A percentile compares a stretch with the other conserved stretches of the same genome.
phyloP scores from a whole-genome alignment of 2,329 filamentous ascomycete genomes.

The Talaromyces sp. region DNA sequence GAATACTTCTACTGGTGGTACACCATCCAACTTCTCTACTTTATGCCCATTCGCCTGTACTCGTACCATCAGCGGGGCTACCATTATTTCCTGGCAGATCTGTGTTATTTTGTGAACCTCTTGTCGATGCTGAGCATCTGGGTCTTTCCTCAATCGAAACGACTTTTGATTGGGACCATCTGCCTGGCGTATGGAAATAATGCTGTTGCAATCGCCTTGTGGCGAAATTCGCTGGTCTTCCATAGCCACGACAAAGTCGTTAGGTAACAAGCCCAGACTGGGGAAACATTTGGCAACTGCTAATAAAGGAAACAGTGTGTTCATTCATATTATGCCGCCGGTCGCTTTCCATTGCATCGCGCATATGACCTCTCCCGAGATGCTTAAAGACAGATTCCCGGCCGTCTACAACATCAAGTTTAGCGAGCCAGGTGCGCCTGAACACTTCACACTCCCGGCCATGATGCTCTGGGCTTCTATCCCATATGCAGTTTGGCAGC shows the following conservation, averaged over 20 bases:
- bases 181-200: conserved; percentile 96
- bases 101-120: conserved; percentile 97
- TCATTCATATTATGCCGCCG: conserved; percentile 99
- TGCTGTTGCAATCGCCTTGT: conserved; percentile 96
- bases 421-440: conserved; percentile 62
- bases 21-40: conserved; percentile 78
- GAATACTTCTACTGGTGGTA: conserved; percentile 93
- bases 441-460: conserved; percentile 70
- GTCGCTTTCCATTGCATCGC: conserved; percentile 88
- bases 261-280: conserved; percentile 45
- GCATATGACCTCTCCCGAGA: conserved; percentile 65
- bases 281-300: not conserved
- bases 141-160: conserved; percentile 84
- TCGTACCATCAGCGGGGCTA: conserved; percentile 88
- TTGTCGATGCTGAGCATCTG: conserved; percentile 77
- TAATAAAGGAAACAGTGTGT: conserved; percentile 53
- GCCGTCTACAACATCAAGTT: conserved; percentile 77
- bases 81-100: conserved; percentile 93
- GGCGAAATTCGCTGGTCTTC: conserved; percentile 97
- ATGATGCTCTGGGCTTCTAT: conserved; percentile 96
- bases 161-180: conserved; percentile 85
- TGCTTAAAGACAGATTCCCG: conserved; percentile 68
- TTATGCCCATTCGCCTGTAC: conserved; percentile 93
- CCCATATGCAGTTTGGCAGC: conserved; percentile 89
- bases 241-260: conserved; percentile 98